Evolutionary conservation across 352 stramenopile genomes (phyloP), one percentile per base, ranked within the genome.

Genomic region (Globisporangium emineosum): DNA sequence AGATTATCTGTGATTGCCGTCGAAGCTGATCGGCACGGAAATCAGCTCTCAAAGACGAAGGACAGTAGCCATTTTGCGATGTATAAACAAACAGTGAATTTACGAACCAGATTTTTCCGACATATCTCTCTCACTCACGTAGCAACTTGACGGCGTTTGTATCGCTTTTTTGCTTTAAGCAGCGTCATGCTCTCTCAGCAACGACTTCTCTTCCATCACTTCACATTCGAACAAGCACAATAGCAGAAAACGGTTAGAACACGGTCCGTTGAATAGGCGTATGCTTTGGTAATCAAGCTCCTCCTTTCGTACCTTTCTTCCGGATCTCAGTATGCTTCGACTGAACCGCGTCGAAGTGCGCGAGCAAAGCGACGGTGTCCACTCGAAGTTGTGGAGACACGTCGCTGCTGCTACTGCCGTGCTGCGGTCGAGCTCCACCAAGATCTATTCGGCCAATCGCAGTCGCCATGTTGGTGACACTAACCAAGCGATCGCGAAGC

Each of bases 391-490:
- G 32, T 9, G 43, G 10, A 6, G 54, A 33, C 25, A 63, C 57
- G 15, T 23, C 57, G 67, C 45, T 61, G 69, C 50, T 68, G 68
- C 33, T 62, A 62, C 33, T 64, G 67, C 56, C 33, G 64, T 13
- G 66, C n/a, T 59, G 65, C 7, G 69, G 67, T 23, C 75, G 58
- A 1, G 67, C 29, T 7, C 40, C 69, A 42, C 69, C 76, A n/a
- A 89, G 72, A 60, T 89, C 81, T 74, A 91, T 89, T 65, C 79
- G 79, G 13, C 78, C 85, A 37, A 96, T 94, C 3, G 86, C 80
- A 19, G 83, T 94, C 21, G 88, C 82, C 88, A 96, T 96, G 67
- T 88, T 93, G 27, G 88, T 96, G 27, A 96, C 86, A 61, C 84
- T 93, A 21, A 87, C 86, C 13, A 96, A 71, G 15, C 88, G 86